A percentile compares a stretch with the other conserved stretches of the same genome.
Conservation (phyloP, 202 grass and related monocot genomes). For the Musa balbisiana region DNA sequence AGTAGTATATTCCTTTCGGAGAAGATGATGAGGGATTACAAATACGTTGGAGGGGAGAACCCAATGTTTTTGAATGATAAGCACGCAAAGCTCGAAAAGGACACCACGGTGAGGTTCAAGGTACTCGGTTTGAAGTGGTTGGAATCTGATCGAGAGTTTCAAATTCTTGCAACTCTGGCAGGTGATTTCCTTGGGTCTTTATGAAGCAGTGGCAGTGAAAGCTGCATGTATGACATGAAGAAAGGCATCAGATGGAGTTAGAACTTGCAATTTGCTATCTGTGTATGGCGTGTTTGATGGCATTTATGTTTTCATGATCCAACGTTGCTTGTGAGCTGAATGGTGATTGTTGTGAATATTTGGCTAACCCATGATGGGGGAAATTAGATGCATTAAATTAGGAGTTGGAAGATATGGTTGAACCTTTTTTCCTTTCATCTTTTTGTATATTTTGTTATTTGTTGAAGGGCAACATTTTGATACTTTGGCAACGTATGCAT, state of each 20-base stretch:
- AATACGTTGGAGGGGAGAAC: constrained; percentile 69
- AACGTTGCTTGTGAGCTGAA: background rate
- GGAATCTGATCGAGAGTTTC: constrained; percentile 75
- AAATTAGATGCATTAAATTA: no score
- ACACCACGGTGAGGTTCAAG: constrained; percentile 57
- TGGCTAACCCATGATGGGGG: no score
- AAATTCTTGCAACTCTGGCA: constrained; percentile 61
- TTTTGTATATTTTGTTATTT: no score
- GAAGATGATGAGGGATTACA: constrained; percentile 54
- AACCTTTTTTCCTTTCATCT: no score
- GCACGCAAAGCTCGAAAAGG: constrained; percentile 68
- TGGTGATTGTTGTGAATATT: background rate
- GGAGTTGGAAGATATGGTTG: no score
- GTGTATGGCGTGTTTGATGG: no score
- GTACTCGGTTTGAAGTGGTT: constrained; percentile 67
- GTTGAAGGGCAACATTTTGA: no score
- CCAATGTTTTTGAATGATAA: constrained; percentile 53
- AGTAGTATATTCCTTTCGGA: constrained; percentile 64
- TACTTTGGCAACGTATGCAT: no score
- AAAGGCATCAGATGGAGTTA: no score
- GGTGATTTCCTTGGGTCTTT: constrained; percentile 78
- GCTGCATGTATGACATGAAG: background rate
- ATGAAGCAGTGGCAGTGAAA: constrained; percentile 5
- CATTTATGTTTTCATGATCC: no score
- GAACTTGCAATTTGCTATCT: no score